Percentiles rank a stretch among this genome's conserved stretches.
Evolutionary conservation across 2,329 filamentous ascomycete species (phyloP).

Genomic region (Penicillium sp.): DNA sequence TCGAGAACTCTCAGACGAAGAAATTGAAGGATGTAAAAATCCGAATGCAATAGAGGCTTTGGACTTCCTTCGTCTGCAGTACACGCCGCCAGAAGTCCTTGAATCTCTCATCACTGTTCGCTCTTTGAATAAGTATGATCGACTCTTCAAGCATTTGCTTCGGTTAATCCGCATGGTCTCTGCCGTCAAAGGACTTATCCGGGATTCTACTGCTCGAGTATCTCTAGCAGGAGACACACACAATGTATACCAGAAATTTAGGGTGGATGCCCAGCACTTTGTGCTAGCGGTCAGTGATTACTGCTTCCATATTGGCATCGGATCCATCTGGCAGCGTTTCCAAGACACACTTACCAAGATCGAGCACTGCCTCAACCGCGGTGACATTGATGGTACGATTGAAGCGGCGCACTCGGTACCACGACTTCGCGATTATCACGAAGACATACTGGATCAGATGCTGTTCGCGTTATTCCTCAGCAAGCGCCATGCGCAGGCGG

Average conservation of each 20-base stretch:
- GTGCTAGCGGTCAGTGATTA: conserved; percentile 71
- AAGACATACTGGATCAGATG: conserved; percentile 71
- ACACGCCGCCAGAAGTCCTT: conserved; percentile 72
- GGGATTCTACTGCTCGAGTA: conserved; percentile 50
- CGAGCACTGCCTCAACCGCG: conserved; percentile 55
- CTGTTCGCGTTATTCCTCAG: conserved; percentile 71
- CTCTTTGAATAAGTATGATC: conserved; percentile 77
- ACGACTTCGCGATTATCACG: conserved; percentile 67
- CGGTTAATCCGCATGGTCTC: conserved; percentile 76
- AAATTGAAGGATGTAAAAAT: conserved; percentile 81
- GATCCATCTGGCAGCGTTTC: conserved; percentile 70
- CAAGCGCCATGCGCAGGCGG: conserved; percentile 70
- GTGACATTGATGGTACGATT: conserved; percentile 48
- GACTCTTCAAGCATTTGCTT: conserved; percentile 76
- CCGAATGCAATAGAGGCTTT: conserved; percentile 79
- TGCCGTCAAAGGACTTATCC: conserved; percentile 66
- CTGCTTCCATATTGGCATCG: conserved; percentile 76
- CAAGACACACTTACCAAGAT: conserved; percentile 64
- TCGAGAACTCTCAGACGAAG: conserved; percentile 72
- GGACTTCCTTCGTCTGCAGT: conserved; percentile 88
- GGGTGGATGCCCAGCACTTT: conserved; percentile 77
- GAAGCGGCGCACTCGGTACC: conserved; percentile 62
- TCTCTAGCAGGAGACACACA: conserved; percentile 37
- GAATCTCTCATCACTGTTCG: conserved; percentile 69
- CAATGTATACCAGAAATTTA: conserved; percentile 60